A percentile compares a stretch with the other conserved stretches of the same genome.
Conservation (phyloP, 768 basidiomycete species). For the Pleurotus djamor region DNA sequence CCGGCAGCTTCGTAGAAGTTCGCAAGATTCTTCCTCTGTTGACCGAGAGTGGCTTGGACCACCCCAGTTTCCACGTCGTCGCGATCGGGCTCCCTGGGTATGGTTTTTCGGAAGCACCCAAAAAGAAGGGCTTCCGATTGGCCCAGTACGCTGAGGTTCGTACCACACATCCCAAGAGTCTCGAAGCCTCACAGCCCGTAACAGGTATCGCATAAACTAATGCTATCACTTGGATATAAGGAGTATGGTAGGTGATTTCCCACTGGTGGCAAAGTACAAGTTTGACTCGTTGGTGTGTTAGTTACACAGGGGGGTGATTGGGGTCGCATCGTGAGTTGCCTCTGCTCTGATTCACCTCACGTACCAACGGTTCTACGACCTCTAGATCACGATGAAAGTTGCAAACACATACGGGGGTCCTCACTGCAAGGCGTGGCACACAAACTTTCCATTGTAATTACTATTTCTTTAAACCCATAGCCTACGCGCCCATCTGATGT, state of each 20-base stretch:
- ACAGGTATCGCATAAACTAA: conserved; percentile 45
- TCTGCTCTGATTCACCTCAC: not conserved
- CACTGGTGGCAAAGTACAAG: too few species aligned
- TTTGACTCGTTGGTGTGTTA: conserved; percentile 12
- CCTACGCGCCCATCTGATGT: not conserved
- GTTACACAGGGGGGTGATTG: conserved; percentile 40
- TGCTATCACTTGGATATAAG: conserved; percentile 44
- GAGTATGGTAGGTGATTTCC: conserved; percentile 34
- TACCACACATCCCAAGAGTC: not conserved
- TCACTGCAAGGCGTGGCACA: conserved; percentile 44
- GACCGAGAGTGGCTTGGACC: conserved; percentile 32
- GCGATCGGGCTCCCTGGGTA: conserved; percentile 57
- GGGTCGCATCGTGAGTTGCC: conserved; percentile 14
- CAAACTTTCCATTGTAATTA: conserved; percentile 33
- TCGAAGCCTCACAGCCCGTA: too few species aligned
- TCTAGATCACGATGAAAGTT: conserved; percentile 30
- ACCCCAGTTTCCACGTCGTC: conserved; percentile 64
- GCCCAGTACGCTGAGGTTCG: conserved; percentile 49
- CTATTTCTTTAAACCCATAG: not conserved
- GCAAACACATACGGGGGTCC: conserved; percentile 32
- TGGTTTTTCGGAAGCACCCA: conserved; percentile 60
- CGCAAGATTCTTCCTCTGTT: conserved; percentile 56
- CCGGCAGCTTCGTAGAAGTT: conserved; percentile 58
- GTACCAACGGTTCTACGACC: not conserved
- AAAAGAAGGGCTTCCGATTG: conserved; percentile 44